Evolutionary conservation across 2,329 filamentous ascomycete species (phyloP).

Genomic region (Diaporthe helianthi): DNA sequence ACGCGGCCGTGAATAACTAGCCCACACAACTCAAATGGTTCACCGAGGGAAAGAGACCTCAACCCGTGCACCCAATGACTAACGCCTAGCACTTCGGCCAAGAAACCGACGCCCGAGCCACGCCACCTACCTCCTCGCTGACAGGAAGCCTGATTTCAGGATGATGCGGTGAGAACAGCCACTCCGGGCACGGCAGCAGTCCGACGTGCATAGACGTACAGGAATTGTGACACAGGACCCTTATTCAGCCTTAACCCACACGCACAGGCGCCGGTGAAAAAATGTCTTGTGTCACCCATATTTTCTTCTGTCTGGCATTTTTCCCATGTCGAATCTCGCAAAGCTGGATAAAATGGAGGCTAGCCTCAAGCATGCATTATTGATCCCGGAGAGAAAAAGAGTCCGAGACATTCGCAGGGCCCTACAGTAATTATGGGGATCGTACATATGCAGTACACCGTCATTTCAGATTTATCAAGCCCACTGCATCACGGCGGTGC

Average conservation of each 20-base stretch:
- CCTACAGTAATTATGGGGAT: not conserved
- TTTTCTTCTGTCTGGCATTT: not conserved
- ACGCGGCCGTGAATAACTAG: too few species aligned
- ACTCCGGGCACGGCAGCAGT: not conserved
- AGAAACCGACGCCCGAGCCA: not conserved
- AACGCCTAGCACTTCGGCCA: not conserved
- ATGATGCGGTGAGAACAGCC: not conserved
- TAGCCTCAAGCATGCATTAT: conserved; percentile 1
- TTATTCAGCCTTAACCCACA: not conserved
- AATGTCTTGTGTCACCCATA: not conserved
- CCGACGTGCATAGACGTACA: not conserved
- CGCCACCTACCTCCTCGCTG: not conserved
- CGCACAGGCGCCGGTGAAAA: not conserved
- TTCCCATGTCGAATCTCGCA: not conserved
- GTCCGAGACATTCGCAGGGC: not conserved
- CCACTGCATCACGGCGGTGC: not conserved
- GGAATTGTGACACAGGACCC: not conserved
- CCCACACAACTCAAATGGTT: not conserved
- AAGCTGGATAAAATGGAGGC: not conserved
- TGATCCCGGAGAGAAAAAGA: not conserved
- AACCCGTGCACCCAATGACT: too few species aligned
- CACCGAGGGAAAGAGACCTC: too few species aligned
- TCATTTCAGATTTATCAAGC: not conserved
- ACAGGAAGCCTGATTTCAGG: not conserved
- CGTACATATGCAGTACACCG: not conserved